phyloP scores from a whole-genome alignment of 2,329 filamentous ascomycete species.

The Claviceps quebecensis region DNA sequence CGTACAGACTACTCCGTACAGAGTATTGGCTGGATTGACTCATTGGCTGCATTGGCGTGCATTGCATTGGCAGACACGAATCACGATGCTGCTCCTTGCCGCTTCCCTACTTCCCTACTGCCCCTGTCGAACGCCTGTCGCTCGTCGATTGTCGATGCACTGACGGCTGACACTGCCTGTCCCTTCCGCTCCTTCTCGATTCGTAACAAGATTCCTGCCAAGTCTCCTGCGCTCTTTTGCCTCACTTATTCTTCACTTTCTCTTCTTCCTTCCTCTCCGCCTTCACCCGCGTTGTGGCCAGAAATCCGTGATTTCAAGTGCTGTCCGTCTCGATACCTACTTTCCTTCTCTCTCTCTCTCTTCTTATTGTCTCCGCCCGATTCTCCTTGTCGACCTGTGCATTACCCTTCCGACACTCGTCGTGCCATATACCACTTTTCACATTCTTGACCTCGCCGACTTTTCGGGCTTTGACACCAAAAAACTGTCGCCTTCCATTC shows the following conservation, averaged over 20 bases:
- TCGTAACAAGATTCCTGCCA: background rate
- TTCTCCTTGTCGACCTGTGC: background rate
- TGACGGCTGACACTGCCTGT: background rate
- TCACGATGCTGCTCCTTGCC: too few species aligned
- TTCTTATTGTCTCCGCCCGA: background rate
- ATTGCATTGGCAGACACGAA: too few species aligned
- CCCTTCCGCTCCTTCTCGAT: background rate
- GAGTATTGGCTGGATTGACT: too few species aligned
- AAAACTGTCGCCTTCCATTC: slow-evolving; percentile 1
- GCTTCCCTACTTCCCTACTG: too few species aligned
- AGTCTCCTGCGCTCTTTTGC: background rate
- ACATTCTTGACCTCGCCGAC: slow-evolving; percentile 4
- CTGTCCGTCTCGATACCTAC: background rate
- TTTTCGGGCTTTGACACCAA: background rate
- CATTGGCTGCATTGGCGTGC: too few species aligned
- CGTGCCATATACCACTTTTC: slow-evolving; percentile 1
- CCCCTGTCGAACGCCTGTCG: too few species aligned
- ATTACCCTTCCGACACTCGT: background rate
- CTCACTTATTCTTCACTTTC: background rate
- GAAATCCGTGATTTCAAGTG: background rate
- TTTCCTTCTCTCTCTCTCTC: background rate
- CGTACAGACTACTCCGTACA: too few species aligned
- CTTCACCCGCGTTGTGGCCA: background rate
- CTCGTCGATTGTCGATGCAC: too few species aligned
- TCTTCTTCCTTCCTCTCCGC: background rate